Base-by-base conservation (phyloP, 192 early-diverging fungal genomes). In the Podila clonocystis region DNA sequence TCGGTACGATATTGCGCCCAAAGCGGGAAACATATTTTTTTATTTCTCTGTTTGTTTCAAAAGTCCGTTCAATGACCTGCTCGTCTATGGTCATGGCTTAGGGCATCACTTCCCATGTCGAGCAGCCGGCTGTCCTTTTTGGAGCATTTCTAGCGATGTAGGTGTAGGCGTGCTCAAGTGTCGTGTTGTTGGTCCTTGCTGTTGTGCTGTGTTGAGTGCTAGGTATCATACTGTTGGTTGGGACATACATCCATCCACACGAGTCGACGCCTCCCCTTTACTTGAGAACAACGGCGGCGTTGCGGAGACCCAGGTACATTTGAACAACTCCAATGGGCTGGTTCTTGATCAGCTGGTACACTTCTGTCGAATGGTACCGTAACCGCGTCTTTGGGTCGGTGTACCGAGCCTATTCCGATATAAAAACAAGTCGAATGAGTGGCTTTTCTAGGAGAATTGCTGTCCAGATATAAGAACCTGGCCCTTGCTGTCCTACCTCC, bases 381-480 rank as follows among this genome's bases (percentile, higher is more conserved):
- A 97, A 75, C 13, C 91, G 85, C 1, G 94, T 94, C 83, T 95
- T 96, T 24, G 95, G 95, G 82, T 97, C 95, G 1, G 94, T 95
- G 75, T 97, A 97, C 19, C 75, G 86, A 30, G 94, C 94, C 57
- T 90, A 70, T 8, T 13, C 8, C 61, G 5, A 64, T 45, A 26
- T 52, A 34, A 58, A 9, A 33, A 55, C 7, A 28, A 26, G 7
- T 26, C 52, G 52, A 12, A 3, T 45, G 13, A 45, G 41, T 45
- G 4, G 41, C 41, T 15, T 4, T 45, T 15, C 34, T 36, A 17
- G 41, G 41, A 45, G 15, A 36, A 36, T 36, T 36, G 13, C 13
- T 17, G 15, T 12, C 15, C 15, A 17, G 15, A 15, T 9, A 11
- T 9, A 36, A 0, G 15, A 12, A 41, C 3, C 41, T 12, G 3